Evolutionary conservation across 2,329 filamentous ascomycete genomes (phyloP).

Genomic region (Colletotrichum sp.): DNA sequence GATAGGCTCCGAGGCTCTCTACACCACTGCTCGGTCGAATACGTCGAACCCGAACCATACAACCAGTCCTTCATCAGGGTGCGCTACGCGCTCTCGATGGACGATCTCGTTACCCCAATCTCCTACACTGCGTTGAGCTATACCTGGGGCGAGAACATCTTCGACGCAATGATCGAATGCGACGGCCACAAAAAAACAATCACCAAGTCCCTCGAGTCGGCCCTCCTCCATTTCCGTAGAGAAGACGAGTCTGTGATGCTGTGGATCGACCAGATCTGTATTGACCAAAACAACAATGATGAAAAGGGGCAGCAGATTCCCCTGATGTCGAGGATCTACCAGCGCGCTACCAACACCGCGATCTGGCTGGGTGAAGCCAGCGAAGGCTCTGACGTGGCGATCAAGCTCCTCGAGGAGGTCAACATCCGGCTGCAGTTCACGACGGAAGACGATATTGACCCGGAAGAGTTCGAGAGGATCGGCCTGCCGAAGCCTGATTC

Average conservation of each 20-base stretch:
- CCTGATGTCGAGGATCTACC: constrained; percentile 19
- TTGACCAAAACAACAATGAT: constrained; percentile 5
- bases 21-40: neutral
- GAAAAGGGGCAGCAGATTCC: constrained; percentile 21
- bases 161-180: neutral
- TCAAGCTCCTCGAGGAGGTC: neutral
- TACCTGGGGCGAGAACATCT: neutral
- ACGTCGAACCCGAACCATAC: neutral
- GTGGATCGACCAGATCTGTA: constrained; percentile 23
- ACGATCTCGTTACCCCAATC: neutral
- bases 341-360: neutral
- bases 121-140: neutral
- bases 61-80: neutral
- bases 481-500: neutral
- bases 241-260: neutral
- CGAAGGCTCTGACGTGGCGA: constrained; percentile 24
- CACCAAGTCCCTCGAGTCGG: neutral
- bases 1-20: neutral
- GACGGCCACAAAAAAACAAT: neutral
- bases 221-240: neutral
- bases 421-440: neutral
- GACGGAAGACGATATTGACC: neutral
- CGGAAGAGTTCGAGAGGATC: neutral
- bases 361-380: constrained; percentile 27
- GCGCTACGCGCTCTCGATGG: neutral